Base-by-base conservation (phyloP, 345 rosid species). In the Euphorbia lathyris region DNA sequence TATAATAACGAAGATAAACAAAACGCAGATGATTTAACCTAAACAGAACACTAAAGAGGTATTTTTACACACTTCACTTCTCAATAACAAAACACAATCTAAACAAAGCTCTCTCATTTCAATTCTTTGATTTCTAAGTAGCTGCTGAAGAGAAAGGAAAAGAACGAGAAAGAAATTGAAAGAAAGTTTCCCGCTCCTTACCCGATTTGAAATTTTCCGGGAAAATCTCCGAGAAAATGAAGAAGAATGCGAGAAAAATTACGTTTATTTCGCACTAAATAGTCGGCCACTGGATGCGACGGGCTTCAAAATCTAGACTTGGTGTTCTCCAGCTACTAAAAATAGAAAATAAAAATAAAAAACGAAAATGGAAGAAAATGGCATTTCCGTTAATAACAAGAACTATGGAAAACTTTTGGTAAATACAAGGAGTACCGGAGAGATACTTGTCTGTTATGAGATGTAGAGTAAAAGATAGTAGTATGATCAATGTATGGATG, bases 141-240 rank as follows among this genome's bases (percentile, higher is more conserved):
- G 14, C 29, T 12, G 30, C n/a, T 11, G 43, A 68, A 58, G 62
- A 26, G 7, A 10, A 27, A n/a, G n/a, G n/a, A 63, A 17, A 71
- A 38, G 42, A 60, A 10, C 4, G 25, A 29, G 2, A 58, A 58
- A 34, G 26, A 48, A 34, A 14, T 43, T 27, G 26, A 30, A 20
- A 58, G 60, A 14, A 47, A 4, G 27, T 13, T 5, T 55, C 13
- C 16, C 5, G 23, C 59, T 63, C 1, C 9, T 42, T 68, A 77
- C 82, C 74, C 78, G 86, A 83, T 78, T 74, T 74, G 55, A 16
- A 51, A 70, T 30, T 83, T 80, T 74, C 83, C 79, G 69, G 77
- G 81, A 80, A 83, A 76, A 71, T 65, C 62, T 72, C 70, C 66
- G 72, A 73, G 86, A 82, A 81, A 82, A 56, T 67, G 71, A 63